Evolutionary conservation across 192 early-diverging fungal species (phyloP).

Genomic region (Cladochytrium replicatum): DNA sequence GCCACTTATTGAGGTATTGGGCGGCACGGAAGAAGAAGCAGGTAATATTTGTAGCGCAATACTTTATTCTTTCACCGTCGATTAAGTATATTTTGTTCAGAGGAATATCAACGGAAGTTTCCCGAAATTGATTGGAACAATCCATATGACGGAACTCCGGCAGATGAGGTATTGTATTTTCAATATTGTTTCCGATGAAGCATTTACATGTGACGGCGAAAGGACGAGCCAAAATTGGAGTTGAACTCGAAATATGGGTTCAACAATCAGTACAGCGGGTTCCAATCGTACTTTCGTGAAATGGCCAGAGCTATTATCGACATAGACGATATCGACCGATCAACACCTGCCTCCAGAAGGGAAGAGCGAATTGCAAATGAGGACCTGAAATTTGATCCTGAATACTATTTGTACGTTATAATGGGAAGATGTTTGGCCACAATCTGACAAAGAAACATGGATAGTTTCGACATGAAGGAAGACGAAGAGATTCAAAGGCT

Average conservation of each 20-base stretch:
- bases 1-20: too few relatives aligned
- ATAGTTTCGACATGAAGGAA: conserved; percentile 66
- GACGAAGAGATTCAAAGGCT: conserved; percentile 76
- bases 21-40: conserved; percentile 35
- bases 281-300: conserved; percentile 51
- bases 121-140: not conserved
- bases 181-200: too few relatives aligned
- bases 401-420: conserved; percentile 69
- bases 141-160: not conserved
- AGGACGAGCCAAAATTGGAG: conserved; percentile 1
- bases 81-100: not conserved
- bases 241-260: conserved; percentile 70
- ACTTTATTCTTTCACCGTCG: not conserved
- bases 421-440: not conserved
- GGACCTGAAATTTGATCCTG: conserved; percentile 81
- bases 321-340: conserved; percentile 34
- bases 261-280: conserved; percentile 72
- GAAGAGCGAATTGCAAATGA: conserved; percentile 56
- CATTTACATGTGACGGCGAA: not conserved
- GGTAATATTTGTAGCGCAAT: conserved; percentile 42
- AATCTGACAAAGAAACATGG: not conserved
- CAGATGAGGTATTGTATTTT: too few relatives aligned
- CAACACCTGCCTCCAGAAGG: conserved; percentile 40
- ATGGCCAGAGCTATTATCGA: conserved; percentile 43
- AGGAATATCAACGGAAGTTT: not conserved